Percentiles rank a stretch among this genome's conserved stretches.
Conservation (phyloP, 345 rosid species). For the Erucastrum elatum region DNA sequence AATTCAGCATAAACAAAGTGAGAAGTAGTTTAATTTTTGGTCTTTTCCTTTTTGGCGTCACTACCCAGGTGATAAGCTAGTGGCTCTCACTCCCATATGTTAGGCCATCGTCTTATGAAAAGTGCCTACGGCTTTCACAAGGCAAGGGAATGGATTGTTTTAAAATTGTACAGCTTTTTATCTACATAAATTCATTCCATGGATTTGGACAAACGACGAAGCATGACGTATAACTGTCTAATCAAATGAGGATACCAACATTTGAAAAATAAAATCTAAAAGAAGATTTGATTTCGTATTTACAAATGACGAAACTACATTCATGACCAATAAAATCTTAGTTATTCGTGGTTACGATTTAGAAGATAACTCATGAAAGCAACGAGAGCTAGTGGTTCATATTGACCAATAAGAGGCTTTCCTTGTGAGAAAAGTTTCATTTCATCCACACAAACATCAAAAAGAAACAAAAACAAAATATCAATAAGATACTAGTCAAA, state of each 20-base stretch:
- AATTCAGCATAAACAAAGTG: background rate
- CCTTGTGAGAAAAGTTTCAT: background rate
- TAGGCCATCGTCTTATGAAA: background rate
- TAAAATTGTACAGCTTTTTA: background rate
- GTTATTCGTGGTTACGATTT: background rate
- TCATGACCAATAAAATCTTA: background rate
- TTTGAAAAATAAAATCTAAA: constrained; percentile 9
- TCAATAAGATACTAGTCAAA: background rate
- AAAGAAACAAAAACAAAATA: background rate
- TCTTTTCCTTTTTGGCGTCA: background rate
- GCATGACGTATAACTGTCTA: background rate
- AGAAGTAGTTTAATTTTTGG: background rate
- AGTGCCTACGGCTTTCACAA: background rate
- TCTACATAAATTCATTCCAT: background rate
- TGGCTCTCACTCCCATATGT: background rate
- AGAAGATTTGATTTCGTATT: constrained; percentile 7
- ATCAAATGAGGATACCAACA: background rate
- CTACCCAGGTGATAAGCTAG: background rate
- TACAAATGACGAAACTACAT: background rate
- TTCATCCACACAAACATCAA: background rate
- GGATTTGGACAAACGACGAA: background rate
- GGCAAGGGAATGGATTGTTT: background rate
- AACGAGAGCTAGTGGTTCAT: background rate
- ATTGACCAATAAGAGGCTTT: background rate
- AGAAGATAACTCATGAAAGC: background rate